These are phyloP conservation scores for Rhynchospora breviuscula DNA, from an alignment of 176 grass and related monocot genomes.

Conservation along the genomic window DNA sequence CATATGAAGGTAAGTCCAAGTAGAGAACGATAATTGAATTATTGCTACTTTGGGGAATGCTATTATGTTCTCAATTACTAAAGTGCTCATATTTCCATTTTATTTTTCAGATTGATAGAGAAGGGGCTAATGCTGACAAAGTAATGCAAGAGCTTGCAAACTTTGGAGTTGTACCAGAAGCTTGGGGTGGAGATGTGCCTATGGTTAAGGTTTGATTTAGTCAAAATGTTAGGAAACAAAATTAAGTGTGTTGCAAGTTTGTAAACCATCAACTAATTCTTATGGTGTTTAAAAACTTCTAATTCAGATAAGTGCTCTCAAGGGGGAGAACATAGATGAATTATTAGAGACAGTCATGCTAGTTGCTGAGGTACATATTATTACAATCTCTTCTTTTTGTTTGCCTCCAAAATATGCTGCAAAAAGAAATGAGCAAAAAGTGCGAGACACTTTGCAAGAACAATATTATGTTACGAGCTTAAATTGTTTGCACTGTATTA, in stretches of 20 bases:
- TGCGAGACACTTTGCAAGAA: too few relatives aligned
- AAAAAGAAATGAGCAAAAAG: too few relatives aligned
- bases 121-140: conserved; percentile 76
- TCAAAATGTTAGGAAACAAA: conserved; percentile 26
- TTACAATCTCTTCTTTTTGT: conserved; percentile 23
- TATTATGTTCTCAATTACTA: neutral
- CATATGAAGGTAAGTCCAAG: neutral
- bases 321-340: conserved; percentile 85
- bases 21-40: conserved; percentile 7
- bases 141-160: conserved; percentile 95
- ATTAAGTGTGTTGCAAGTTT: conserved; percentile 20
- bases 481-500: neutral
- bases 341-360: conserved; percentile 94
- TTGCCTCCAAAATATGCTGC: too few relatives aligned
- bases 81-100: conserved; percentile 13
- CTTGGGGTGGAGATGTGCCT: conserved; percentile 87
- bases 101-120: conserved; percentile 65
- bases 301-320: conserved; percentile 90
- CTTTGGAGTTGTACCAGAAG: conserved; percentile 82
- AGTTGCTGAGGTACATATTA: conserved; percentile 69
- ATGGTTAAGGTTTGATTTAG: conserved; percentile 73
- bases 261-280: conserved; percentile 15
- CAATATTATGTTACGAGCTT: neutral
- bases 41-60: conserved; percentile 4
- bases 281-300: conserved; percentile 19